Percentiles rank a stretch among this genome's conserved stretches.
Evolutionary conservation across 805 yeast genomes (phyloP).

Genomic region (Maudiozyma bulderi): DNA sequence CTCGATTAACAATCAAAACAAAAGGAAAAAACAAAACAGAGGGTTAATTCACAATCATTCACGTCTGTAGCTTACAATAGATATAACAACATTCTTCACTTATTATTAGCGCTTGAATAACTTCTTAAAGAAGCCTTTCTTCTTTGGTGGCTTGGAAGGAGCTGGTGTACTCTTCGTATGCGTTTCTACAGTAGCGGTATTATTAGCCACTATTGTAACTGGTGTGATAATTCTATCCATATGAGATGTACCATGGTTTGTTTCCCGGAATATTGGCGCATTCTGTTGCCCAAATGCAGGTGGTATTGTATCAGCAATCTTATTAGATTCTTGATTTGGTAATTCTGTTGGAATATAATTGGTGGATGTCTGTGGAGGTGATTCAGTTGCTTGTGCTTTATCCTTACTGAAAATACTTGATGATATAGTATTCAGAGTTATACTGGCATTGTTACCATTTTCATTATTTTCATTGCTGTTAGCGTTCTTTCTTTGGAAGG

Average conservation of each 20-base stretch:
- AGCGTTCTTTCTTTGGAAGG: conserved; percentile 7
- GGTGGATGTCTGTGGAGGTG: background rate
- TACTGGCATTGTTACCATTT: conserved; percentile 1
- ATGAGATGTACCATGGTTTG: background rate
- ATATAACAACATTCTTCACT: background rate
- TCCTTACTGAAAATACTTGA: conserved; percentile 9
- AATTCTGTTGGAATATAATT: background rate
- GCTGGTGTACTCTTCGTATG: background rate
- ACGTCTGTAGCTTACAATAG: too few species aligned
- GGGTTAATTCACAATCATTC: too few species aligned
- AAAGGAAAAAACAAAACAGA: too few species aligned
- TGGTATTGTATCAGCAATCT: background rate
- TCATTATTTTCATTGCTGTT: background rate
- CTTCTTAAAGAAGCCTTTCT: conserved; percentile 6
- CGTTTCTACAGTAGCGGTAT: background rate
- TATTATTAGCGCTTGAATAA: conserved; percentile 5
- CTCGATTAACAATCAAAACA: too few species aligned
- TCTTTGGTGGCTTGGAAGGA: background rate
- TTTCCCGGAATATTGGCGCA: background rate
- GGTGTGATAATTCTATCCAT: background rate
- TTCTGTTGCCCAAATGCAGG: background rate
- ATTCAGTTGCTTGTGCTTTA: background rate
- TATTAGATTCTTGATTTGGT: background rate
- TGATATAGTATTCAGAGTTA: conserved; percentile 1
- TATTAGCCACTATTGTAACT: background rate